Evolutionary conservation across 2,329 filamentous ascomycete species (phyloP).

Genomic region (Periglandula ipomoeae): DNA sequence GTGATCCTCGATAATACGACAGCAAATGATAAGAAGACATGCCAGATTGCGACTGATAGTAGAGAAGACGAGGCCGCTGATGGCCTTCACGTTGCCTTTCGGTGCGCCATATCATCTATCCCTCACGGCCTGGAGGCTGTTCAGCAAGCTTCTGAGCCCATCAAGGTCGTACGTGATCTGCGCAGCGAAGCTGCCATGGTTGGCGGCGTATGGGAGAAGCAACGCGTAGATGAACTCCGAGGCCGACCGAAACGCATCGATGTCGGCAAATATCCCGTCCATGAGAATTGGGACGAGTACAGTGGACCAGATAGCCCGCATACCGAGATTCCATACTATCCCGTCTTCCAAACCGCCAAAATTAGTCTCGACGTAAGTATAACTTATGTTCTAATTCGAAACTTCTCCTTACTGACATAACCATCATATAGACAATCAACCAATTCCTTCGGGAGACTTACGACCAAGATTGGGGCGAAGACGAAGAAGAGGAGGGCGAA

Average conservation of each 20-base stretch:
- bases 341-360: neutral
- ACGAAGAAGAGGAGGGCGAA: neutral
- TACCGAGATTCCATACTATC: neutral
- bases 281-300: neutral
- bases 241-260: neutral
- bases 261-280: neutral
- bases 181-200: neutral
- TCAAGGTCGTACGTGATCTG: neutral
- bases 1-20: neutral
- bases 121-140: neutral
- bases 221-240: neutral
- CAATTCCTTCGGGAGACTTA: neutral
- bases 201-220: neutral
- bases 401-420: neutral
- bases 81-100: neutral
- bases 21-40: neutral
- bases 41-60: neutral
- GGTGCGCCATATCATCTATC: neutral
- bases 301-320: neutral
- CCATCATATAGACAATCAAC: neutral
- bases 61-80: neutral
- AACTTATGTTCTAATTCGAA: neutral
- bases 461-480: slow-evolving; percentile 1
- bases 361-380: neutral
- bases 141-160: neutral